These are phyloP conservation scores for Paraphaeosphaeria minitans DNA, from an alignment of 2,329 filamentous ascomycete genomes.

Conservation along the genomic window DNA sequence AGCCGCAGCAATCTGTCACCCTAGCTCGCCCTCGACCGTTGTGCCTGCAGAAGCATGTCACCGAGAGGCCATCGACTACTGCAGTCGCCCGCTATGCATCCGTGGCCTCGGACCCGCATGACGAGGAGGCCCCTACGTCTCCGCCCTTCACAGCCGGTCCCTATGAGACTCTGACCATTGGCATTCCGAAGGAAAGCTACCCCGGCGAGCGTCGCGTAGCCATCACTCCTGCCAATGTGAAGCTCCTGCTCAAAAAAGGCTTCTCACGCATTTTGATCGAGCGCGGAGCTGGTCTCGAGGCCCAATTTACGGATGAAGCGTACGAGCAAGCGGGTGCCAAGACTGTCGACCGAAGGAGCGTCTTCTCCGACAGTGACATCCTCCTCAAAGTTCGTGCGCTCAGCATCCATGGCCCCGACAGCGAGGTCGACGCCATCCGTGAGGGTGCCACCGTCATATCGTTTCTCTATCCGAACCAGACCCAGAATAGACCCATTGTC, in stretches of 20 bases:
- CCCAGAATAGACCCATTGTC: constrained; percentile 79
- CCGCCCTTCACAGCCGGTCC: constrained; percentile 55
- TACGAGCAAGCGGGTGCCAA: constrained; percentile 81
- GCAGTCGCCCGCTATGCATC: constrained; percentile 40
- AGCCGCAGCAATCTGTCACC: constrained; percentile 26
- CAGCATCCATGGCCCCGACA: constrained; percentile 60
- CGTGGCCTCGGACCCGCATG: constrained; percentile 39
- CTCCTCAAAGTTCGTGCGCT: constrained; percentile 84
- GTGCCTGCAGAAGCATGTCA: constrained; percentile 38
- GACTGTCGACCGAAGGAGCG: constrained; percentile 68
- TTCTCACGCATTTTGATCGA: constrained; percentile 79
- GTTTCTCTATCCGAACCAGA: constrained; percentile 82
- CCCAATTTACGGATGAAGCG: constrained; percentile 77
- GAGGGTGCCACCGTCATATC: constrained; percentile 77
- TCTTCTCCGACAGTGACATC: constrained; percentile 79
- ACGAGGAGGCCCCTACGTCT: constrained; percentile 42
- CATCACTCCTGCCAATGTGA: constrained; percentile 82
- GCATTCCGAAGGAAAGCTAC: constrained; percentile 79
- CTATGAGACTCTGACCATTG: constrained; percentile 75
- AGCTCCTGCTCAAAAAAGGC: constrained; percentile 82
- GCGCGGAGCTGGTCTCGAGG: constrained; percentile 75
- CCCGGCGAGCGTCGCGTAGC: constrained; percentile 81
- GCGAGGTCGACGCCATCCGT: constrained; percentile 71
- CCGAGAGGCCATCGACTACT: constrained; percentile 25
- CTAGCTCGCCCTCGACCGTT: constrained; percentile 34